A percentile compares a stretch with the other conserved stretches of the same genome.
Conservation (phyloP, 129 eudicot genomes). For the Centaurea solstitialis region DNA sequence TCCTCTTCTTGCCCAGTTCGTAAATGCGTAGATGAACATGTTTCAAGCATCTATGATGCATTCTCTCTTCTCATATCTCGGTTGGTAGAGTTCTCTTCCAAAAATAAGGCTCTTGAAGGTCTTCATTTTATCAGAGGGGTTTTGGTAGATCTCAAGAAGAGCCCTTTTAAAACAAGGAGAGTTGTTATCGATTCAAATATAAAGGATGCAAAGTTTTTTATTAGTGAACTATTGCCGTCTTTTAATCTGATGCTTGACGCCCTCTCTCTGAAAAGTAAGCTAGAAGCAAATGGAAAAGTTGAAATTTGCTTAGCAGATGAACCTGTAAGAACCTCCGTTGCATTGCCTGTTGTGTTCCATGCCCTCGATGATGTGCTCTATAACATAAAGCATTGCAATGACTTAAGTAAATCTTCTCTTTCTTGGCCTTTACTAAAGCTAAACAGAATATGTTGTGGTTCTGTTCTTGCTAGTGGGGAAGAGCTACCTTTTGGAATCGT, state of each 20-base stretch:
- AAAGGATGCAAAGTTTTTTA: conserved; percentile 18
- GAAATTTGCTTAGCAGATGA: conserved; percentile 58
- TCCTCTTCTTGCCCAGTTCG: conserved; percentile 90
- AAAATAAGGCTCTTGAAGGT: conserved; percentile 50
- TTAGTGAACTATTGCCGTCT: conserved; percentile 46
- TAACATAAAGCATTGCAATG: conserved; percentile 39
- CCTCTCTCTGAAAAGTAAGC: conserved; percentile 63
- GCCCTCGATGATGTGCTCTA: conserved; percentile 73
- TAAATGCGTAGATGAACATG: conserved; percentile 76
- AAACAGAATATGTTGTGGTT: conserved; percentile 87
- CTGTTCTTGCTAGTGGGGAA: conserved; percentile 93
- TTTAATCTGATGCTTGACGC: conserved; percentile 62
- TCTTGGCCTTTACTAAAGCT: conserved; percentile 84
- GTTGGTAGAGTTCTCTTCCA: conserved; percentile 52
- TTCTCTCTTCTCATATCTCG: conserved; percentile 51
- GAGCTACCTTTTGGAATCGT: conserved; percentile 98
- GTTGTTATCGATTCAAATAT: conserved; percentile 44
- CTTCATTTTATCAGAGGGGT: conserved; percentile 47
- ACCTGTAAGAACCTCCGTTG: conserved; percentile 80
- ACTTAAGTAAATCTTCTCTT: conserved; percentile 45
- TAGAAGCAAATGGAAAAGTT: conserved; percentile 46
- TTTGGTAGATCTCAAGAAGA: conserved; percentile 62
- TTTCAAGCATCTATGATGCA: conserved; percentile 74
- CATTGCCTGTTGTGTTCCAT: conserved; percentile 89
- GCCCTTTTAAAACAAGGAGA: conserved; percentile 67